Base-by-base conservation (phyloP, 2,329 filamentous ascomycete genomes). In the Fusarium secorum region DNA sequence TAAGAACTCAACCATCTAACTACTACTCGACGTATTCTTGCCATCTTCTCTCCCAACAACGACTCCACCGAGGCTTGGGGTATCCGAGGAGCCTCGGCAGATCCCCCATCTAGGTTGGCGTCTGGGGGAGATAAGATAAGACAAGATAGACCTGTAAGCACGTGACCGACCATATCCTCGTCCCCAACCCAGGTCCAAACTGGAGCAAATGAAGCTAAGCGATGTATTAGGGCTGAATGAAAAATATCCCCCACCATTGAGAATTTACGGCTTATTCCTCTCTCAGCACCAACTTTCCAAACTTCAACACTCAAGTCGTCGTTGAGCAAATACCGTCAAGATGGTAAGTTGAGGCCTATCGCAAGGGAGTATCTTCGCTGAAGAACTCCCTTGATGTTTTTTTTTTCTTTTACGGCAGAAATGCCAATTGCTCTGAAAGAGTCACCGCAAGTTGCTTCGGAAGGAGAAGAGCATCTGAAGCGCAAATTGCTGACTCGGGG, bases 361-460 rank as follows among this genome's bases (percentile, higher is more conserved):
- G 53, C 60, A 70, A 63, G 70, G 72, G 62, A 64, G 48, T 63
- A 70, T 64, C 45, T 41, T 36, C 39, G 17, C 20, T 48, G 54
- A 60, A 69, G 48, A 52, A 57, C 56, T 68, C 39, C 59, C 68
- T 61, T 72, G 75, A 73, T 75, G 71, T 75, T 76, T 73, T 76
- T 68, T 11, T 73, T 76, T 67, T 14, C 54, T 68, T 60, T 28
- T 24, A 44, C 64, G 81, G 80, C 81, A 84, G 83, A 85, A 84
- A 84, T 83, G 82, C 79, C 81, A 78, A 76, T 77, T 81, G 78
- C 78, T 82, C 78, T 78, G 80, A 79, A 77, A 88, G 91, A 92
- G 92, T 96, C 93, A 87, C 87, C 89, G 94, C 95, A 98, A 98
- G 93, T 94, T 97, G 94, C 94, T 98, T 98, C 95, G 95, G 93